Evolutionary conservation across 2,329 filamentous ascomycete genomes (phyloP).

Genomic region (Ophiognomonia clavigignenti-juglandacearum): DNA sequence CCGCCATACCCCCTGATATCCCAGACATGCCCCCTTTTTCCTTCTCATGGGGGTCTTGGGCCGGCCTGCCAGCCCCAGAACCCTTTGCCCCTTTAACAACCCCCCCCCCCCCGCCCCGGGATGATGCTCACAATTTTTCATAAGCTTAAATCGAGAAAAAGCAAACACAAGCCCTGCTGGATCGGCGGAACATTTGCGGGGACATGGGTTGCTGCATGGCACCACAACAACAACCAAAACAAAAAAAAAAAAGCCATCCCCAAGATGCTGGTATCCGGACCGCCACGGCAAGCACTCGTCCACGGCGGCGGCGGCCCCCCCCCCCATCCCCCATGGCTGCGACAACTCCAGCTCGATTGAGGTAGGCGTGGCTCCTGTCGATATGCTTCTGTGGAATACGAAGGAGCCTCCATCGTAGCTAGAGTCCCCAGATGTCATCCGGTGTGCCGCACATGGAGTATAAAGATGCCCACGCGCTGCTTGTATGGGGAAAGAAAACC

Average conservation of each 20-base stretch:
- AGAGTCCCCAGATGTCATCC: no score
- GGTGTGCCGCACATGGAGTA: constrained; percentile 5
- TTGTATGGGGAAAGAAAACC: not conserved
- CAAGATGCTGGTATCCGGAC: not conserved
- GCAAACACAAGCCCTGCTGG: not conserved
- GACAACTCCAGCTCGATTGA: no score
- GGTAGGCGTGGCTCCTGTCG: no score
- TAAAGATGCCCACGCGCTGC: not conserved
- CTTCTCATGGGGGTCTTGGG: no score
- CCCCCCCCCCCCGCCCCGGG: no score
- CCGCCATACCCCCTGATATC: no score
- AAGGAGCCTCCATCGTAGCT: not conserved
- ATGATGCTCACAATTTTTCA: no score
- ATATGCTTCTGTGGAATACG: constrained; percentile 7
- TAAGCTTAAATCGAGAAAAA: not conserved
- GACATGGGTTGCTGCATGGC: not conserved
- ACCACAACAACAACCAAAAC: not conserved
- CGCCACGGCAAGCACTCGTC: not conserved
- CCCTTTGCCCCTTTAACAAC: no score
- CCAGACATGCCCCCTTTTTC: no score
- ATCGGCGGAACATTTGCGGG: not conserved
- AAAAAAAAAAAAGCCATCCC: not conserved
- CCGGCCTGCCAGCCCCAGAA: no score
- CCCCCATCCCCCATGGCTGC: not conserved
- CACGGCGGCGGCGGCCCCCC: not conserved